A percentile compares a stretch with the other conserved stretches of the same genome.
These are phyloP conservation scores for Penicillium nucicola DNA, from an alignment of 495 filamentous ascomycete species.

Conservation along the genomic window DNA sequence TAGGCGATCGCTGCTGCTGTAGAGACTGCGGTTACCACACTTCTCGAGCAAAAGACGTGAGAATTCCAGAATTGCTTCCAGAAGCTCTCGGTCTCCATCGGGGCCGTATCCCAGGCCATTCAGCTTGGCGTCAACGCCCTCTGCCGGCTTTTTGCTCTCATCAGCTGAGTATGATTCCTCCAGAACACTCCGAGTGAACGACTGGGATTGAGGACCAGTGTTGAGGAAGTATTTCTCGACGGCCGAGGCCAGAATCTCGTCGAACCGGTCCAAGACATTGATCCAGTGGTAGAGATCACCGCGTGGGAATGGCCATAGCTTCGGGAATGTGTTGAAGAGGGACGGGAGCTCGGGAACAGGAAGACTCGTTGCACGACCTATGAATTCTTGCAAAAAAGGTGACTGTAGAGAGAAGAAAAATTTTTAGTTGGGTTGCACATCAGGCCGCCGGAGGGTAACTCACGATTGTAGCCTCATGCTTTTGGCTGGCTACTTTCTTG, in stretches of 20 bases:
- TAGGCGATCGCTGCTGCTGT: constrained; percentile 84
- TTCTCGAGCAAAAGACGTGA: constrained; percentile 84
- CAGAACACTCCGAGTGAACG: constrained; percentile 65
- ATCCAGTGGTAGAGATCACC: constrained; percentile 99
- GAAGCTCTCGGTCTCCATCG: constrained; percentile 75
- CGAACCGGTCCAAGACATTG: constrained; percentile 88
- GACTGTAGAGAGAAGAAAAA: constrained; percentile 57
- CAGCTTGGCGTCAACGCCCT: constrained; percentile 53
- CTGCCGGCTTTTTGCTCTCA: constrained; percentile 33
- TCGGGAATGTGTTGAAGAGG: constrained; percentile 75
- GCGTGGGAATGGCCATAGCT: constrained; percentile 91
- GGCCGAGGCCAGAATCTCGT: constrained; percentile 77
- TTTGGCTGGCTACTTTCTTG: constrained; percentile 86
- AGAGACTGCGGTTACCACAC: constrained; percentile 95
- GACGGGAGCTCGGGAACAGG: constrained; percentile 72
- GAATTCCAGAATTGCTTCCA: constrained; percentile 78
- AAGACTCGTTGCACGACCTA: constrained; percentile 61
- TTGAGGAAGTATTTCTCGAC: constrained; percentile 78
- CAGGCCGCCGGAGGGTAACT: constrained; percentile 31
- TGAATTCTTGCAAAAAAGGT: constrained; percentile 77
- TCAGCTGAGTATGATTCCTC: constrained; percentile 48
- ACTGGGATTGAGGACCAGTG: constrained; percentile 73
- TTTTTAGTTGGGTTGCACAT: constrained; percentile 21
- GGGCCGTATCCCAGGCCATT: constrained; percentile 56
- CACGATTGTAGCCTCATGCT: constrained; percentile 93